Percentiles rank a stretch among this genome's conserved stretches.
phyloP scores from a whole-genome alignment of 2,329 filamentous ascomycete genomes.

The Fusarium sp. region DNA sequence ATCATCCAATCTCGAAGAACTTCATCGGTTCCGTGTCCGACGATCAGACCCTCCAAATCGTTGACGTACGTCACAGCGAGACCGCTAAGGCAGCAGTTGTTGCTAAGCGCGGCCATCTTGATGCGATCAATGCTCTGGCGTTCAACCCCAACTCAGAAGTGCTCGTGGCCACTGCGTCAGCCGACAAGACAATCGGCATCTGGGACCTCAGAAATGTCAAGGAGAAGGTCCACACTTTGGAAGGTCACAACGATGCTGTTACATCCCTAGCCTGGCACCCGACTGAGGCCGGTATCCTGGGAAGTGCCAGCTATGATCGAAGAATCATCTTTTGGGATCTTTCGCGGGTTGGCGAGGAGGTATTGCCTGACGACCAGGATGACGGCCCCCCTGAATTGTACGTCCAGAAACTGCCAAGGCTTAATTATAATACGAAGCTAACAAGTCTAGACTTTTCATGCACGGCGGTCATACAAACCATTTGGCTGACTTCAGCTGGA shows the following conservation, averaged over 20 bases:
- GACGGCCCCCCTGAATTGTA: constrained; percentile 95
- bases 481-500: constrained; percentile 97
- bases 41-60: constrained; percentile 89
- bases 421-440: constrained; percentile 27
- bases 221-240: constrained; percentile 86
- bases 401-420: constrained; percentile 47
- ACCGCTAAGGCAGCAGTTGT: constrained; percentile 73
- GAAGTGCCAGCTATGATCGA: constrained; percentile 90
- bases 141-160: constrained; percentile 95
- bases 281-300: constrained; percentile 84
- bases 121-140: constrained; percentile 94
- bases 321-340: constrained; percentile 97
- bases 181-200: constrained; percentile 91
- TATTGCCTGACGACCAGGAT: constrained; percentile 91
- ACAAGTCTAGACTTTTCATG: constrained; percentile 80
- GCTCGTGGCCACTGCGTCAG: constrained; percentile 89
- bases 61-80: constrained; percentile 79
- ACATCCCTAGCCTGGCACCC: constrained; percentile 96
- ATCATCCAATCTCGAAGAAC: constrained; percentile 84
- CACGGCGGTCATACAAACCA: constrained; percentile 98
- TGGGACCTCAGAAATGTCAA: constrained; percentile 95
- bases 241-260: constrained; percentile 88
- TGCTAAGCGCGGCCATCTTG: constrained; percentile 78
- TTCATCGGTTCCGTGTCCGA: constrained; percentile 95
- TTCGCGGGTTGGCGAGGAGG: constrained; percentile 89